Percentiles rank a stretch among this genome's conserved stretches.
Conservation (phyloP, 257 asterid species). For the Catharanthus roseus region DNA sequence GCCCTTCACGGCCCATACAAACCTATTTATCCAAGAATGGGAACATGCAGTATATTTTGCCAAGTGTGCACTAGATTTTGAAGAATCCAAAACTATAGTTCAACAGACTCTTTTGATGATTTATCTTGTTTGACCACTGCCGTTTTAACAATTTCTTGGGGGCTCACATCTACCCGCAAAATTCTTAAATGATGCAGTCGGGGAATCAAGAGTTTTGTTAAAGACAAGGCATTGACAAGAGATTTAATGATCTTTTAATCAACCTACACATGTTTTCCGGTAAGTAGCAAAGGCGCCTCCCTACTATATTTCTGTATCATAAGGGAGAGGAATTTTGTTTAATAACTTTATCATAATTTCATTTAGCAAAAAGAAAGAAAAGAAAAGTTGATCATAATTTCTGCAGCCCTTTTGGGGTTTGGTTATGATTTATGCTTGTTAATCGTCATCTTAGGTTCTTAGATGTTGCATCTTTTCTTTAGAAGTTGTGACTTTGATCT, state of each 20-base stretch:
- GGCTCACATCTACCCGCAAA: background rate
- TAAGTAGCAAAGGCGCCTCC: background rate
- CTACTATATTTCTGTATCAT: background rate
- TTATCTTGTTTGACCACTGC: background rate
- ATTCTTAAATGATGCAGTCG: background rate
- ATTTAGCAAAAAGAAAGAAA: no score
- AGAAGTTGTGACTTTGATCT: background rate
- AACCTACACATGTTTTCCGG: background rate
- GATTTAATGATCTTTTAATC: background rate
- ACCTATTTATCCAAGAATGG: background rate
- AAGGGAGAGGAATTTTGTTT: no score
- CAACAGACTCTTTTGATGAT: background rate
- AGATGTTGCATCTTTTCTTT: background rate
- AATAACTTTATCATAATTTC: no score
- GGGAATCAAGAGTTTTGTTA: background rate
- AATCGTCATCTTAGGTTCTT: no score
- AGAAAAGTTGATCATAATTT: no score
- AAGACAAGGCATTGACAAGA: background rate
- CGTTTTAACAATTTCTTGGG: background rate
- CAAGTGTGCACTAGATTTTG: background rate
- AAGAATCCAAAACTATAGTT: background rate
- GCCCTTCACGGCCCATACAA: background rate
- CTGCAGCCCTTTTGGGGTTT: background rate
- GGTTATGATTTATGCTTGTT: background rate
- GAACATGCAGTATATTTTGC: background rate